Evolutionary conservation across 768 basidiomycete species (phyloP).

Genomic region (Agrocybe praecox): DNA sequence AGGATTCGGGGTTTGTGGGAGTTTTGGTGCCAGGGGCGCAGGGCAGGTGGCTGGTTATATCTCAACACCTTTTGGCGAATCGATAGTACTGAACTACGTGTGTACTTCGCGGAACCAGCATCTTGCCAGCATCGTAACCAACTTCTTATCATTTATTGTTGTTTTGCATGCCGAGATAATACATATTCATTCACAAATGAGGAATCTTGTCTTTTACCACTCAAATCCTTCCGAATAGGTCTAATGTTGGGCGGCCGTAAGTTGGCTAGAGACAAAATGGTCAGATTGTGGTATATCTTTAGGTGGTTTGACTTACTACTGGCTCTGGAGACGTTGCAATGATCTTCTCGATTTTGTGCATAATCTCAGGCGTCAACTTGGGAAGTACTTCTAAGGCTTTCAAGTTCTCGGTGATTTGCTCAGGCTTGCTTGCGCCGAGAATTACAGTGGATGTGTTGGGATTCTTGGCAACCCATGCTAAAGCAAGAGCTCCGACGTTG

Average conservation of each 20-base stretch:
- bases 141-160: too few species aligned
- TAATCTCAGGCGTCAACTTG: constrained; percentile 67
- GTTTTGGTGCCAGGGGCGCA: too few species aligned
- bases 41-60: too few species aligned
- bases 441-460: constrained; percentile 71
- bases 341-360: constrained; percentile 71
- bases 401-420: constrained; percentile 69
- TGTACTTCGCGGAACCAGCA: too few species aligned
- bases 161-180: too few species aligned
- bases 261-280: not conserved
- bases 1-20: too few species aligned
- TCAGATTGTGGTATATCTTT: too few species aligned
- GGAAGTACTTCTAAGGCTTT: constrained; percentile 74
- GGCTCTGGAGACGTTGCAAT: constrained; percentile 52
- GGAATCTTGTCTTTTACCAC: too few species aligned
- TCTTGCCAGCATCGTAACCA: too few species aligned
- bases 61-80: too few species aligned
- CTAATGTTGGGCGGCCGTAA: constrained; percentile 6
- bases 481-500: constrained; percentile 64
- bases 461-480: constrained; percentile 78
- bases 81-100: too few species aligned
- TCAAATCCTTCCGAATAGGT: constrained; percentile 12
- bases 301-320: constrained; percentile 32
- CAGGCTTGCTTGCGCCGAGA: constrained; percentile 65
- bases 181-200: too few species aligned